phyloP scores from a whole-genome alignment of 805 yeast species.

The Torulaspora gathmanii region DNA sequence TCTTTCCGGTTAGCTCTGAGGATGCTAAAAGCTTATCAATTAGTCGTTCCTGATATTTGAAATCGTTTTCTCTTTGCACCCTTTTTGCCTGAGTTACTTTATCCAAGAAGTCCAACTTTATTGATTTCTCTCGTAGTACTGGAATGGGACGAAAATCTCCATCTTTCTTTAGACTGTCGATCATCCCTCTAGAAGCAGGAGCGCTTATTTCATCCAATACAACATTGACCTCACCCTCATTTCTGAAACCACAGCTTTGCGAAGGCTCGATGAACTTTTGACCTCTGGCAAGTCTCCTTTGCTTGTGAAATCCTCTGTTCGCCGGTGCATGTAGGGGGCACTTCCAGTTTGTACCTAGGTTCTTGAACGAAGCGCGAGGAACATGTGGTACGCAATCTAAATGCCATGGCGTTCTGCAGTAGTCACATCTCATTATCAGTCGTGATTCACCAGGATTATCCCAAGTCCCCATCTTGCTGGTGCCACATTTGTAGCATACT shows the following conservation, averaged over 20 bases:
- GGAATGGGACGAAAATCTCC: conserved; percentile 26
- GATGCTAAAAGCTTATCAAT: conserved; percentile 29
- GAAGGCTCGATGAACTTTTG: conserved; percentile 52
- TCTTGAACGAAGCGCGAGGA: conserved; percentile 68
- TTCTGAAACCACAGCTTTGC: conserved; percentile 45
- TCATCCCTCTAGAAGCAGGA: conserved; percentile 22
- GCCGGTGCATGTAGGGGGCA: conserved; percentile 78
- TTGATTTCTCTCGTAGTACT: conserved; percentile 24
- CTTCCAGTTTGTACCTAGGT: conserved; percentile 77
- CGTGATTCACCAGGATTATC: conserved; percentile 42
- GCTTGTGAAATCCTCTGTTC: conserved; percentile 15
- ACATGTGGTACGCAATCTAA: conserved; percentile 72
- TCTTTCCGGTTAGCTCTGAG: conserved; percentile 11
- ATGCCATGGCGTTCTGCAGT: conserved; percentile 82
- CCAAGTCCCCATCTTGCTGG: conserved; percentile 53
- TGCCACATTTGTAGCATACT: conserved; percentile 71
- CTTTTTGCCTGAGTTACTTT: conserved; percentile 36
- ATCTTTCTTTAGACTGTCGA: conserved; percentile 15
- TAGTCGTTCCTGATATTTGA: conserved; percentile 34
- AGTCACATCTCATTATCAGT: conserved; percentile 70
- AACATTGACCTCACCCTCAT: conserved; percentile 59
- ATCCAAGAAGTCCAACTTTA: conserved; percentile 29
- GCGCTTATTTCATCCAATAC: conserved; percentile 40
- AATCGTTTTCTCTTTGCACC: conserved; percentile 37
- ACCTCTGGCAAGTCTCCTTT: conserved; percentile 48